A percentile compares a stretch with the other conserved stretches of the same genome.
Evolutionary conservation across 139 green algal species (phyloP).

Genomic region (Chlamydomonas sp.): DNA sequence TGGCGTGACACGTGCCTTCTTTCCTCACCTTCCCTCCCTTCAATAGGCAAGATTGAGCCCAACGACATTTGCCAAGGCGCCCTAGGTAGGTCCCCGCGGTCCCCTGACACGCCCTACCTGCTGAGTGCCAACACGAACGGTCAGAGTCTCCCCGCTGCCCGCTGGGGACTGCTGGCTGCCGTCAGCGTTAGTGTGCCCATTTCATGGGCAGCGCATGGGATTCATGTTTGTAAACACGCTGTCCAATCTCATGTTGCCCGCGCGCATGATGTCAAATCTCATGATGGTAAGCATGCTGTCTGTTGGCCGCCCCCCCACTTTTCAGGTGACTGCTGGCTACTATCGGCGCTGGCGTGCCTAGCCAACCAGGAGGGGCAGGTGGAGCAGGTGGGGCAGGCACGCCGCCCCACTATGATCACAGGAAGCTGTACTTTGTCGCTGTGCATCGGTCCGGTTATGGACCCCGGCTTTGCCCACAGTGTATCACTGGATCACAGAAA

Average conservation of each 20-base stretch:
- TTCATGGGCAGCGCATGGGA: background rate
- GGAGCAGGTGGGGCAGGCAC: conserved; percentile 8
- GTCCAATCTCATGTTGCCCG: background rate
- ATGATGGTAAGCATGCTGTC: too few relatives aligned
- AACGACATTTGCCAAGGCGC: conserved; percentile 51
- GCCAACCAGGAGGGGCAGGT: conserved; percentile 42
- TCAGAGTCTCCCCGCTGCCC: background rate
- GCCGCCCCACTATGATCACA: too few relatives aligned
- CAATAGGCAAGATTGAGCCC: conserved; percentile 39
- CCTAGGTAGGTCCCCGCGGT: conserved; percentile 37
- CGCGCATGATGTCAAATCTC: background rate
- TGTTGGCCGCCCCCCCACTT: background rate
- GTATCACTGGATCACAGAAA: background rate
- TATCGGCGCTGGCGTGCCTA: conserved; percentile 52
- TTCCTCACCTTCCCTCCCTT: background rate
- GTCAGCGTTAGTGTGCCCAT: background rate
- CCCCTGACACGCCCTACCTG: background rate
- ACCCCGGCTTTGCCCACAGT: too few relatives aligned
- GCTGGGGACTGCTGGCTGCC: conserved; percentile 13
- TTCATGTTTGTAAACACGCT: background rate
- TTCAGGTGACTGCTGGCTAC: conserved; percentile 43
- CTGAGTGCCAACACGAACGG: background rate
- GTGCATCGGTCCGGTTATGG: too few relatives aligned
- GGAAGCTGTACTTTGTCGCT: too few relatives aligned
- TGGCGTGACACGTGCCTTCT: too few relatives aligned